Evolutionary conservation across 73 alveolate species (phyloP), one percentile per base, ranked within the genome.

Genomic region (Paramecium caudatum): DNA sequence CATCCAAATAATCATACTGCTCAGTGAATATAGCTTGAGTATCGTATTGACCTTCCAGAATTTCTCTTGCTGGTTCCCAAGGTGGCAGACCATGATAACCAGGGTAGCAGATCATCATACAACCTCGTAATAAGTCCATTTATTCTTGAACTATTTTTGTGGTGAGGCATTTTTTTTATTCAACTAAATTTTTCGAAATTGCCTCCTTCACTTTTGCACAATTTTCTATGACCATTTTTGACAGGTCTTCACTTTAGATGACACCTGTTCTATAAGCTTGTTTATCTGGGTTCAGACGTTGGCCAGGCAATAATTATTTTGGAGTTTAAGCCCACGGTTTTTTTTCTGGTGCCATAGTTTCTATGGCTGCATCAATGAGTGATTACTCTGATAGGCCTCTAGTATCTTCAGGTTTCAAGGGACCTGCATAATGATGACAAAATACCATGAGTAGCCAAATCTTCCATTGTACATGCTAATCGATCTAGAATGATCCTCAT

Each of bases 81-180:
- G 94, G 97, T 5, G 98, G 98, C 12, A 97, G 92, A 43, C 99
- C 99, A 80, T 96, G 95, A 69, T 96, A 97, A 9, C 98, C 99
- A 41, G 99, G 99, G 81, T 97, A 97, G 12, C 98, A 98, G 91
- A 96, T 97, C 98, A 96, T 97, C n/a, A 91, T 94, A 43, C 97
- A 94, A 7, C 99, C 99, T 91, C 98, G 92, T 68, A 97, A 85
- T 27, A 91, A 82, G 45, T 95, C 97, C n/a, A 97, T 47, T 48
- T 82, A 55, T 55, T 97, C 98, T 70, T 74, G 61, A 12, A 97
- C 90, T 45, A 82, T 93, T 25, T 83, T 94, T 37, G 49, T 62
- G 5, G 95, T 92, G 16, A 96, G 61, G 16, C 90, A 81, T 25
- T 85, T 82, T 80, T 96, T 96, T 30, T 49, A 83, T 17, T 88